Evolutionary conservation across 202 grass and related monocot genomes (phyloP).

Genomic region (Musa balbisiana): DNA sequence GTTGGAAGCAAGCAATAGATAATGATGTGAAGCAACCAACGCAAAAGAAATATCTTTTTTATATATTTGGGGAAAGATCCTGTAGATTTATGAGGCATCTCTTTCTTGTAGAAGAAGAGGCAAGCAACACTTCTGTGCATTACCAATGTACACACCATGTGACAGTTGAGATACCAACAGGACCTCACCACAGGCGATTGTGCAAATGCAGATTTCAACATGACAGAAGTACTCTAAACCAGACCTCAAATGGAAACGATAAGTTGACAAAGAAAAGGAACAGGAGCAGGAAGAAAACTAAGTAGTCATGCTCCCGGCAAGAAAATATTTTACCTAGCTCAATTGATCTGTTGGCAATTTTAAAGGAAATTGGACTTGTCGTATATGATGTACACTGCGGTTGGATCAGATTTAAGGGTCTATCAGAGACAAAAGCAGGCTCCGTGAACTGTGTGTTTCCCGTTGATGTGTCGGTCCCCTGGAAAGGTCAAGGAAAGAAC

Average conservation of each 20-base stretch:
- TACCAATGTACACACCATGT: no score
- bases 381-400: conserved; percentile 34
- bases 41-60: no score
- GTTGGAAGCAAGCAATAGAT: no score
- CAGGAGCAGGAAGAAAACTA: neutral
- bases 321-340: conserved; percentile 36
- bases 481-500: conserved; percentile 17
- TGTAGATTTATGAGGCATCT: no score
- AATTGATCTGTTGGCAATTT: conserved; percentile 25
- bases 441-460: conserved; percentile 49
- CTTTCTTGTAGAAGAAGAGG: no score
- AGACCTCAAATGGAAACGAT: no score
- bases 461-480: conserved; percentile 58
- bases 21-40: no score
- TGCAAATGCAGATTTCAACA: no score
- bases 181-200: neutral
- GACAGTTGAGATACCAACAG: no score
- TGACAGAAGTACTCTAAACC: no score
- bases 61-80: no score
- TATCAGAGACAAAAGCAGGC: conserved; percentile 25
- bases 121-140: no score
- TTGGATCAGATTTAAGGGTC: conserved; percentile 49
- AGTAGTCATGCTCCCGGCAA: neutral
- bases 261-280: neutral
- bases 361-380: conserved; percentile 33